phyloP scores from a whole-genome alignment of 257 asterid genomes.

The Solanum commersonii region DNA sequence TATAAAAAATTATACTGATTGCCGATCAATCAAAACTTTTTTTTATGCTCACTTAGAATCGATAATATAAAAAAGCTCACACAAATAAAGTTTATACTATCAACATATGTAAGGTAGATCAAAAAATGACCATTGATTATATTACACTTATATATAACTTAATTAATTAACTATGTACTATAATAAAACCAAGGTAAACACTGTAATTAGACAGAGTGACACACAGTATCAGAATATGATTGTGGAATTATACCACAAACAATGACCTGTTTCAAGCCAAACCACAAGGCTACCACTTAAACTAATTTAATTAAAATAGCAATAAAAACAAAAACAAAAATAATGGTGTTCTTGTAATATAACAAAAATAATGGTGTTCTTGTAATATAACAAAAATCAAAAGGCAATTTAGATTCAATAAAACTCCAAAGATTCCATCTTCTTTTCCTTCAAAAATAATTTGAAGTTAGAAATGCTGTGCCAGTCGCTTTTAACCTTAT shows the following conservation, averaged over 20 bases:
- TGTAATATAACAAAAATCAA: conserved; percentile 10
- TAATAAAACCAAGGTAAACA: neutral
- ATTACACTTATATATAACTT: neutral
- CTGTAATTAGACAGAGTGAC: neutral
- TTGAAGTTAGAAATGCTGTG: neutral
- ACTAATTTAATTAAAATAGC: neutral
- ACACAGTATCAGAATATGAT: conserved; percentile 1
- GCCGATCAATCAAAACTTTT: neutral
- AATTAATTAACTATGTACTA: neutral
- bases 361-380: conserved; percentile 24
- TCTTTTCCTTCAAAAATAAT: neutral
- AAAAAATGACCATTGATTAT: neutral
- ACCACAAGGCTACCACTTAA: conserved; percentile 2
- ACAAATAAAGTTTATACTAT: neutral
- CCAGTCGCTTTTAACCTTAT: neutral
- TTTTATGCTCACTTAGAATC: neutral
- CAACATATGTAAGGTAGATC: neutral
- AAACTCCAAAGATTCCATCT: conserved; percentile 27
- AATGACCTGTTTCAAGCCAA: neutral
- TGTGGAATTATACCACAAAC: conserved; percentile 10
- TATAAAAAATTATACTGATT: neutral
- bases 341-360: conserved; percentile 22
- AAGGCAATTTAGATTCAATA: neutral
- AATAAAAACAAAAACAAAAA: neutral
- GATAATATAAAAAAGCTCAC: neutral